These are phyloP conservation scores for Naganishia vaughanmartiniae DNA, from an alignment of 768 basidiomycete species.

Conservation along the genomic window DNA sequence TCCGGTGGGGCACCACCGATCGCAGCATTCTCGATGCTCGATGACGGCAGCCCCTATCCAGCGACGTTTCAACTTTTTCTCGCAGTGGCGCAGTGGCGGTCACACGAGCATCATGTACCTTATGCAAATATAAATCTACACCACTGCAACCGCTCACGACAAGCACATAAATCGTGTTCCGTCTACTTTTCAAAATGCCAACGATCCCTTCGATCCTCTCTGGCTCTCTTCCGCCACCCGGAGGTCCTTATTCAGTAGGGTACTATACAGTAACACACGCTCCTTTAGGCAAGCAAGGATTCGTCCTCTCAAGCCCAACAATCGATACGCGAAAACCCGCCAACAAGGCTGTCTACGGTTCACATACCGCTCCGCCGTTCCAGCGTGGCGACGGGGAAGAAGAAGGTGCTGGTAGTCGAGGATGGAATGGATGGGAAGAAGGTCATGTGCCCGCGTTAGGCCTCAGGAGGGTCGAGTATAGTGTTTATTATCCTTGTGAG, in stretches of 20 bases:
- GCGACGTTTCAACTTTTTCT: background rate
- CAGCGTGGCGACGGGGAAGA: background rate
- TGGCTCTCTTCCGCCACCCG: constrained; percentile 7
- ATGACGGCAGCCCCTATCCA: background rate
- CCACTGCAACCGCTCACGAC: no score
- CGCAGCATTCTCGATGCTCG: background rate
- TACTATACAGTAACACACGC: constrained; percentile 23
- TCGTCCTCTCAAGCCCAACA: constrained; percentile 10
- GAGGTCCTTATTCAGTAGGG: constrained; percentile 24
- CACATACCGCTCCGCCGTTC: background rate
- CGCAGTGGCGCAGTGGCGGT: background rate
- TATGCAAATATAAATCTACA: no score
- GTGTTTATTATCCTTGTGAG: constrained; percentile 29
- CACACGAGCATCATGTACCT: background rate
- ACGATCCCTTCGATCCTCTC: constrained; percentile 23
- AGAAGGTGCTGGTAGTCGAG: background rate
- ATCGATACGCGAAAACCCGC: background rate
- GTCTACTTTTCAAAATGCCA: constrained; percentile 9
- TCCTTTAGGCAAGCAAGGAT: constrained; percentile 16
- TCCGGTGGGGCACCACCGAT: constrained; percentile 11
- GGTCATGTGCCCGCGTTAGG: constrained; percentile 19
- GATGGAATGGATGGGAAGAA: constrained; percentile 1
- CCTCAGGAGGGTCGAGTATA: constrained; percentile 27
- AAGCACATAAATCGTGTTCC: background rate
- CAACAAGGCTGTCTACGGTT: background rate